Conservation (phyloP, 257 asterid species). For the Thymus mandschuricus region DNA sequence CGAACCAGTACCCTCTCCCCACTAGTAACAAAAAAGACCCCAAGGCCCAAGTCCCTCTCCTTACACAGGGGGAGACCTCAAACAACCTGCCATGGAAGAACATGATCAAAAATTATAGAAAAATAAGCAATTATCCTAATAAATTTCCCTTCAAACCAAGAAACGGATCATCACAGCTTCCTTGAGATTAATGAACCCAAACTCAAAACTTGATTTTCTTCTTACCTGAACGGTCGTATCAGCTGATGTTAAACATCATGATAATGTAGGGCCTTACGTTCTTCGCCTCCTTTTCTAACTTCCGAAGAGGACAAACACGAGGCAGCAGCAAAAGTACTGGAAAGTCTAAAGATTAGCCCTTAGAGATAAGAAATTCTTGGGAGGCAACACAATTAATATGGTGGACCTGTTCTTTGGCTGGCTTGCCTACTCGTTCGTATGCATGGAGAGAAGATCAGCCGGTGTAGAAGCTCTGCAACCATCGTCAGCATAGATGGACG, state of each 20-base stretch:
- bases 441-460: conserved; percentile 26
- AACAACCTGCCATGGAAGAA: conserved; percentile 34
- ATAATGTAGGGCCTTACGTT: conserved; percentile 25
- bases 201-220: background rate
- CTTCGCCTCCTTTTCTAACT: conserved; percentile 31
- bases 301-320: conserved; percentile 38
- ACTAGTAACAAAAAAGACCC: conserved; percentile 30
- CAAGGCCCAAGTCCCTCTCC: conserved; percentile 34
- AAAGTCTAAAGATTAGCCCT: conserved; percentile 38
- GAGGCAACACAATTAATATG: conserved; percentile 41
- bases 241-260: background rate
- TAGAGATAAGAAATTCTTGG: conserved; percentile 50
- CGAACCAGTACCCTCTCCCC: conserved; percentile 66
- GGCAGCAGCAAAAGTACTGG: conserved; percentile 27
- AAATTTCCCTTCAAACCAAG: background rate
- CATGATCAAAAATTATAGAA: conserved; percentile 23
- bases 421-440: conserved; percentile 32
- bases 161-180: conserved; percentile 9
- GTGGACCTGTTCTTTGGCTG: conserved; percentile 49
- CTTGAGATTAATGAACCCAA: too few relatives aligned
- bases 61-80: conserved; percentile 16
- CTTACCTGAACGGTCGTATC: conserved; percentile 1
- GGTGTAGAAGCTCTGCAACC: conserved; percentile 38
- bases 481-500: conserved; percentile 38
- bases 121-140: too few relatives aligned